Evolutionary conservation across 345 rosid genomes (phyloP).

Genomic region (Capsella bursapastoris): DNA sequence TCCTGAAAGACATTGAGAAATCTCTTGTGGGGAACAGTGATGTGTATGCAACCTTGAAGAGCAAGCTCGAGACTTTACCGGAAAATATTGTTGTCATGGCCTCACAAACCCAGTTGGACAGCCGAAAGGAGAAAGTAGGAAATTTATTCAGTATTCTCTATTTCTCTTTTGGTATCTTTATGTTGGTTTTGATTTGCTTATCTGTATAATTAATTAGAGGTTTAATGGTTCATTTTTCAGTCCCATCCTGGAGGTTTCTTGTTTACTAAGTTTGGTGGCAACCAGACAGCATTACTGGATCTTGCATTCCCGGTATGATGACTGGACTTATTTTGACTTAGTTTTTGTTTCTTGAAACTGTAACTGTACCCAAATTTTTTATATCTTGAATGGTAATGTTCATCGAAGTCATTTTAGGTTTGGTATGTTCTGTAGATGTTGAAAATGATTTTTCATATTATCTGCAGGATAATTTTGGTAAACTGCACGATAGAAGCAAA

Average conservation of each 20-base stretch:
- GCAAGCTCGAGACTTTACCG: slow-evolving; percentile 82
- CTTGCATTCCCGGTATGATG: slow-evolving; percentile 87
- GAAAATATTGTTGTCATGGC: slow-evolving; percentile 83
- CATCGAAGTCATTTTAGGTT: slow-evolving; percentile 4
- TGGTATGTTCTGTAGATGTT: slow-evolving; percentile 17
- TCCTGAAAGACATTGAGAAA: slow-evolving; percentile 93
- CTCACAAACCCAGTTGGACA: slow-evolving; percentile 88
- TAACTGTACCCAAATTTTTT: not conserved
- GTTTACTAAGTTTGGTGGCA: slow-evolving; percentile 93
- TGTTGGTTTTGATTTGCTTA: slow-evolving; percentile 17
- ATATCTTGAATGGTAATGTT: slow-evolving; percentile 4
- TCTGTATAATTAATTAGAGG: slow-evolving; percentile 14
- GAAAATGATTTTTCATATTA: slow-evolving; percentile 22
- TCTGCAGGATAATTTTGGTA: slow-evolving; percentile 83
- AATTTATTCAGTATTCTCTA: not conserved
- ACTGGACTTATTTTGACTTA: slow-evolving; percentile 4
- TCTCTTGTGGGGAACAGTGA: slow-evolving; percentile 77
- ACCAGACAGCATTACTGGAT: slow-evolving; percentile 88
- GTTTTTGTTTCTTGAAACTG: slow-evolving; percentile 8
- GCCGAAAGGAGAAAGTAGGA: slow-evolving; percentile 91
- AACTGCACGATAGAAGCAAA: slow-evolving; percentile 86
- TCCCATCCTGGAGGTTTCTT: slow-evolving; percentile 92
- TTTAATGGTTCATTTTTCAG: slow-evolving; percentile 51
- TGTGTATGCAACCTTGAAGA: slow-evolving; percentile 62
- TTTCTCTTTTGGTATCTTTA: slow-evolving; percentile 19